Conservation (phyloP, 768 basidiomycete species). For the Gelatoporia subvermispora region DNA sequence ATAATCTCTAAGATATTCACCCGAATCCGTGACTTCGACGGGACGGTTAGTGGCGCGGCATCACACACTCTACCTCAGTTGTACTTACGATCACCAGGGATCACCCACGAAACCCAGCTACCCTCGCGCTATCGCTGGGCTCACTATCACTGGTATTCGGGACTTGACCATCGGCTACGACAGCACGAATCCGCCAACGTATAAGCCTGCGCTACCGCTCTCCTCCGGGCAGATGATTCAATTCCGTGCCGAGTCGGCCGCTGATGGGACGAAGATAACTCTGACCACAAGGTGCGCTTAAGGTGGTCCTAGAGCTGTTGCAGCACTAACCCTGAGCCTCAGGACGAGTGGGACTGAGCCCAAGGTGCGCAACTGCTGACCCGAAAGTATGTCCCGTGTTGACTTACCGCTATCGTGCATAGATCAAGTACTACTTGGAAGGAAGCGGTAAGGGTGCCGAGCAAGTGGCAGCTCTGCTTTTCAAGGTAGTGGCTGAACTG, state of each 20-base stretch:
- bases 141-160: slow-evolving; percentile 56
- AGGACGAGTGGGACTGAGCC: slow-evolving; percentile 91
- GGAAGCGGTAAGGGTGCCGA: slow-evolving; percentile 53
- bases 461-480: slow-evolving; percentile 47
- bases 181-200: slow-evolving; percentile 64
- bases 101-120: slow-evolving; percentile 37
- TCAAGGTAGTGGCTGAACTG: slow-evolving; percentile 54
- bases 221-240: slow-evolving; percentile 87
- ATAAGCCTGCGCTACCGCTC: slow-evolving; percentile 56
- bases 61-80: background rate
- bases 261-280: slow-evolving; percentile 44
- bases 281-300: slow-evolving; percentile 69
- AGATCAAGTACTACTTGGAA: slow-evolving; percentile 90
- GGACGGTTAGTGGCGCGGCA: slow-evolving; percentile 22
- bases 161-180: slow-evolving; percentile 81
- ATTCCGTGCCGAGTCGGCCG: slow-evolving; percentile 50
- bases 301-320: no score
- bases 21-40: slow-evolving; percentile 55
- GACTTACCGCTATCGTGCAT: background rate
- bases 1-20: slow-evolving; percentile 67
- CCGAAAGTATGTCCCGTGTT: background rate
- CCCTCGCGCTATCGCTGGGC: slow-evolving; percentile 55
- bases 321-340: no score
- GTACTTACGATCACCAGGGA: slow-evolving; percentile 5
- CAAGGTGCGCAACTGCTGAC: slow-evolving; percentile 45